phyloP scores from a whole-genome alignment of 805 yeast species.

The Candida sphagnicola region DNA sequence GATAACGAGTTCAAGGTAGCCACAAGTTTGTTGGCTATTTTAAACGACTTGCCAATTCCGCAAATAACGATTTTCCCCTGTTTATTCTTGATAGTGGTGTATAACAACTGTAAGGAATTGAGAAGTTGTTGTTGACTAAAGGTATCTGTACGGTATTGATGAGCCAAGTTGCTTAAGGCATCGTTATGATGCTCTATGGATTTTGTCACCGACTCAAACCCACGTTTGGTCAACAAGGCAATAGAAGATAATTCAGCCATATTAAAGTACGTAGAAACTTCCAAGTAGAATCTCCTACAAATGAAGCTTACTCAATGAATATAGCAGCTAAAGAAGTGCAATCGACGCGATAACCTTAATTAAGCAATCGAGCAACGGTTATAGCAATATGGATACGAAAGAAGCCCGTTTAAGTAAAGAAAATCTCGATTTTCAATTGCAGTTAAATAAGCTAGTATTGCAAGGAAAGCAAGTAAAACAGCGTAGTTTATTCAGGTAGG shows the following conservation, averaged over 20 bases:
- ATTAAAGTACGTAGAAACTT: too few relatives aligned
- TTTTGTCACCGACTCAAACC: constrained; percentile 30
- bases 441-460: too few relatives aligned
- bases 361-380: too few relatives aligned
- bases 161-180: constrained; percentile 42
- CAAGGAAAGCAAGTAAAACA: too few relatives aligned
- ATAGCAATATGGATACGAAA: too few relatives aligned
- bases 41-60: constrained; percentile 83
- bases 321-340: too few relatives aligned
- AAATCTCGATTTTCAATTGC: too few relatives aligned
- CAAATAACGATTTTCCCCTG: constrained; percentile 67
- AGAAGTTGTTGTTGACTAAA: constrained; percentile 44
- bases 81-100: constrained; percentile 22
- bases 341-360: too few relatives aligned
- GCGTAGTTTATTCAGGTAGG: too few relatives aligned
- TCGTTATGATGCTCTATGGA: constrained; percentile 45
- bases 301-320: too few relatives aligned
- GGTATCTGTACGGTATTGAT: constrained; percentile 42
- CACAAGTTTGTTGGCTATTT: constrained; percentile 71
- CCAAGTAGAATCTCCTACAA: too few relatives aligned
- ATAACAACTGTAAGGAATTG: constrained; percentile 39
- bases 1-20: constrained; percentile 83
- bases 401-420: too few relatives aligned
- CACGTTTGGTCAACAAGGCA: constrained; percentile 10
- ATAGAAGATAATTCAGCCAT: background rate